phyloP scores from a whole-genome alignment of 2,329 filamentous ascomycete genomes.

The Hirsutella rhossiliensis region DNA sequence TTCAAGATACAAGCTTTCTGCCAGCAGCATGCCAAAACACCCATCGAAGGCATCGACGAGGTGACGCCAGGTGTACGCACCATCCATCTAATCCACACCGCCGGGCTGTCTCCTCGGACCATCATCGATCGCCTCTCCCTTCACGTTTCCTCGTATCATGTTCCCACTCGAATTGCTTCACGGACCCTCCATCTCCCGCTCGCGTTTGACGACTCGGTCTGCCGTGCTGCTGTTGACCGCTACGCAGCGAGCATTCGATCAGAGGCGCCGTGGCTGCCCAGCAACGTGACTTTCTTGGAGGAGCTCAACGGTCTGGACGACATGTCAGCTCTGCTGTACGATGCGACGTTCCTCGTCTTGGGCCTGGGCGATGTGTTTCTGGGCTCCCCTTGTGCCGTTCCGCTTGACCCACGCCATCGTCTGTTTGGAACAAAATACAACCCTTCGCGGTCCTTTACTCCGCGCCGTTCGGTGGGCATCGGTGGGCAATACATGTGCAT shows the following conservation, averaged over 20 bases:
- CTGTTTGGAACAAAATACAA: conserved; percentile 26
- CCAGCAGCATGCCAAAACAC: conserved; percentile 13
- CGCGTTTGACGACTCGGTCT: conserved; percentile 24
- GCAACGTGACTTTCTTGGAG: conserved; percentile 43
- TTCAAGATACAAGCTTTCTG: conserved; percentile 21
- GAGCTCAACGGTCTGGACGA: conserved; percentile 19
- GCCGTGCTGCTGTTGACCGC: conserved; percentile 39
- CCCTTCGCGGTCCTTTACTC: conserved; percentile 23
- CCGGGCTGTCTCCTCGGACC: conserved; percentile 6
- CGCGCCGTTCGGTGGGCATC: conserved; percentile 21
- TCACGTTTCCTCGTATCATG: conserved; percentile 13
- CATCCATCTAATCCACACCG: conserved; percentile 17
- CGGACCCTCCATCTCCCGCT: conserved; percentile 22
- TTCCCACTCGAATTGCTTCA: conserved; percentile 12
- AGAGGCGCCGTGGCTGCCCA: conserved; percentile 49
- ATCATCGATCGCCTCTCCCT: conserved; percentile 10
- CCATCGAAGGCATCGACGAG: conserved; percentile 17
- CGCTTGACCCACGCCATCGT: conserved; percentile 20
- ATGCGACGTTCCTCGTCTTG: conserved; percentile 22
- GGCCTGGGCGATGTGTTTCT: conserved; percentile 27
- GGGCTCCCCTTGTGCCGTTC: conserved; percentile 23
- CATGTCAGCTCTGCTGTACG: conserved; percentile 14
- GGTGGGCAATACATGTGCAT: conserved; percentile 26
- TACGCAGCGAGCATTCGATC: conserved; percentile 51
- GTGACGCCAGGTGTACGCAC: conserved; percentile 22